These are phyloP conservation scores for Pleurotus tuoliensis DNA, from an alignment of 768 basidiomycete genomes.

Conservation along the genomic window DNA sequence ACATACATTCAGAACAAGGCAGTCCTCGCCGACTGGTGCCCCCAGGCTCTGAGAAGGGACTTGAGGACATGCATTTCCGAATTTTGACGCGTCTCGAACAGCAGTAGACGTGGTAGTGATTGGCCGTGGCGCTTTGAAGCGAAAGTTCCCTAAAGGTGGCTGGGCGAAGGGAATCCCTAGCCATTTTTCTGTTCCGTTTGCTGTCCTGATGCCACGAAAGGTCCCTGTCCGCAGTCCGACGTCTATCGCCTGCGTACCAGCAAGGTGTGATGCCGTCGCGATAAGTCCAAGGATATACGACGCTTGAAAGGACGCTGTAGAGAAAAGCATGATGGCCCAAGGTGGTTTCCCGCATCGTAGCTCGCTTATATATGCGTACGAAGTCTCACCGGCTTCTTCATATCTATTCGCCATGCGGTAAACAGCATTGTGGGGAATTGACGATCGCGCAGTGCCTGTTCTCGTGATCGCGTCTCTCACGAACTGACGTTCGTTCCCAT, in stretches of 20 bases:
- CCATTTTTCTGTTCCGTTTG: conserved; percentile 39
- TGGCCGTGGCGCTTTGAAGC: conserved; percentile 39
- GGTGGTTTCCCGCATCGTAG: neutral
- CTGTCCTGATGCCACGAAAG: conserved; percentile 30
- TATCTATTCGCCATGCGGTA: neutral
- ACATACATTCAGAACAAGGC: conserved; percentile 36
- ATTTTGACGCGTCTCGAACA: conserved; percentile 30
- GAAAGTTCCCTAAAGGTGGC: conserved; percentile 39
- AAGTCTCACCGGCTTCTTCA: neutral
- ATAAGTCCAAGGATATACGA: neutral
- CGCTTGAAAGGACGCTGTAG: neutral
- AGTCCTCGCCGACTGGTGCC: conserved; percentile 38
- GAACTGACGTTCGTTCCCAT: neutral
- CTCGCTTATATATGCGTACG: too few relatives aligned
- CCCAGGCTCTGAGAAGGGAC: conserved; percentile 23
- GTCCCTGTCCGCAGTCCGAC: conserved; percentile 26
- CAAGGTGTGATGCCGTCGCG: neutral
- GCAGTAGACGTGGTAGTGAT: conserved; percentile 22
- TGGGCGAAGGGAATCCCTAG: conserved; percentile 48
- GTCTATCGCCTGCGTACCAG: conserved; percentile 2
- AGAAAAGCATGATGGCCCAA: neutral
- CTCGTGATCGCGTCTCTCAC: neutral
- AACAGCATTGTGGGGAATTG: too few relatives aligned
- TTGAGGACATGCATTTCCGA: conserved; percentile 44
- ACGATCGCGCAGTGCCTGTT: neutral